These are phyloP conservation scores for Aciculoconidium aculeatum DNA, from an alignment of 805 yeast species.

Conservation along the genomic window DNA sequence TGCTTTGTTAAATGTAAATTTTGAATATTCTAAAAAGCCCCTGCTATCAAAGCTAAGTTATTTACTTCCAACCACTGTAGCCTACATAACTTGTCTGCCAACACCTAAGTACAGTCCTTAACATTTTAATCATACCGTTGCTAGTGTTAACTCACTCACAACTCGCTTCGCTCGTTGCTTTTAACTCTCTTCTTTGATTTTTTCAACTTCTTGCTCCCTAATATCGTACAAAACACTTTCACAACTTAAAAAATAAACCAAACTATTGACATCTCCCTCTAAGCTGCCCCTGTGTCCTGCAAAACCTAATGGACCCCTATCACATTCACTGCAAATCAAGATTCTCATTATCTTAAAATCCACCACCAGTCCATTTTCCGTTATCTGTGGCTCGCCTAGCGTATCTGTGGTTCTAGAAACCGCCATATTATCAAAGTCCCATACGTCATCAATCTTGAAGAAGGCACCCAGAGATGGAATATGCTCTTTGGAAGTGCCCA, in stretches of 20 bases:
- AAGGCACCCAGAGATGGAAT: conserved; percentile 19
- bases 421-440: conserved; percentile 79
- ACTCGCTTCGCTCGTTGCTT: no score
- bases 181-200: no score
- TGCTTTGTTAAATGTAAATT: no score
- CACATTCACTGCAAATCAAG: conserved; percentile 71
- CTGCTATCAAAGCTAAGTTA: no score
- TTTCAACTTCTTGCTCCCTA: no score
- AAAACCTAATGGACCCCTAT: conserved; percentile 71
- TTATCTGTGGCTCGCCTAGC: conserved; percentile 17
- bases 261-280: conserved; percentile 29
- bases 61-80: no score
- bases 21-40: no score
- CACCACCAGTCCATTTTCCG: conserved; percentile 8
- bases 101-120: no score
- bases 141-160: no score
- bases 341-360: conserved; percentile 42
- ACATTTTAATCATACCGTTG: no score
- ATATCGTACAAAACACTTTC: conserved; percentile 40
- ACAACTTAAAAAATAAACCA: conserved; percentile 41
- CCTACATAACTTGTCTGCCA: no score
- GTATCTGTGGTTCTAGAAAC: conserved; percentile 47
- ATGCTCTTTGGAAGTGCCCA: conserved; percentile 5
- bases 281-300: conserved; percentile 38
- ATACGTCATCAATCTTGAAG: conserved; percentile 48